phyloP scores from a whole-genome alignment of 768 basidiomycete species.

The Pisolithus sp. region DNA sequence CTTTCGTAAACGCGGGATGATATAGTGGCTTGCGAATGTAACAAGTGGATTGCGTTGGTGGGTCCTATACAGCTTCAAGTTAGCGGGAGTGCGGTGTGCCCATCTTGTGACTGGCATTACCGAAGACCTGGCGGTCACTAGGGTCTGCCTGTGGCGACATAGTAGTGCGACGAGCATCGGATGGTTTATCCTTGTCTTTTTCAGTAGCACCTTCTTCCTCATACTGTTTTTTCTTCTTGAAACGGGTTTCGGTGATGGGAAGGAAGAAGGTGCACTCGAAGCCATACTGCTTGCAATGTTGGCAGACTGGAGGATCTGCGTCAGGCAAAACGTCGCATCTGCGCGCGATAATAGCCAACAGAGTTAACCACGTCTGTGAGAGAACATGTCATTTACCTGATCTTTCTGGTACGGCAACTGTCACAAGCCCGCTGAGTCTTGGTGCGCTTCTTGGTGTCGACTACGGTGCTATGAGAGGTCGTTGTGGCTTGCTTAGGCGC shows the following conservation, averaged over 20 bases:
- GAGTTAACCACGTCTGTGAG: not conserved
- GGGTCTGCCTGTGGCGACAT: slow-evolving; percentile 43
- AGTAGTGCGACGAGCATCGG: slow-evolving; percentile 28
- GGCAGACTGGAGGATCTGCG: slow-evolving; percentile 73
- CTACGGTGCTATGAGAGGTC: slow-evolving; percentile 24
- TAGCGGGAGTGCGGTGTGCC: slow-evolving; percentile 2
- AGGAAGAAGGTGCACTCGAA: slow-evolving; percentile 97
- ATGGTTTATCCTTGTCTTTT: slow-evolving; percentile 29
- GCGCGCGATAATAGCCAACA: not conserved
- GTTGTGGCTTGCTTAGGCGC: slow-evolving; percentile 28
- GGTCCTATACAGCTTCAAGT: slow-evolving; percentile 49
- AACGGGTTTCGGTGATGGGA: slow-evolving; percentile 96
- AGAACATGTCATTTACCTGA: slow-evolving; percentile 43
- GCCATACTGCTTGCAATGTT: slow-evolving; percentile 90
- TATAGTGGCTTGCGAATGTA: slow-evolving; percentile 86
- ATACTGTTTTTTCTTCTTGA: slow-evolving; percentile 84
- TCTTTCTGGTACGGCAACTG: slow-evolving; percentile 85
- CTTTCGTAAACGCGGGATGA: slow-evolving; percentile 79
- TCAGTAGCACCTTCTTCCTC: slow-evolving; percentile 56
- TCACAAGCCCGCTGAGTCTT: slow-evolving; percentile 93
- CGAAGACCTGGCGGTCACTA: slow-evolving; percentile 58
- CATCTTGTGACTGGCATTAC: slow-evolving; percentile 32
- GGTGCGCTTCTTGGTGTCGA: slow-evolving; percentile 79
- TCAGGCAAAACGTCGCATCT: slow-evolving; percentile 84
- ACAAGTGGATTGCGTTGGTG: slow-evolving; percentile 76